Base-by-base conservation (phyloP, 2,329 filamentous ascomycete species). In the Sporothrix luriei region DNA sequence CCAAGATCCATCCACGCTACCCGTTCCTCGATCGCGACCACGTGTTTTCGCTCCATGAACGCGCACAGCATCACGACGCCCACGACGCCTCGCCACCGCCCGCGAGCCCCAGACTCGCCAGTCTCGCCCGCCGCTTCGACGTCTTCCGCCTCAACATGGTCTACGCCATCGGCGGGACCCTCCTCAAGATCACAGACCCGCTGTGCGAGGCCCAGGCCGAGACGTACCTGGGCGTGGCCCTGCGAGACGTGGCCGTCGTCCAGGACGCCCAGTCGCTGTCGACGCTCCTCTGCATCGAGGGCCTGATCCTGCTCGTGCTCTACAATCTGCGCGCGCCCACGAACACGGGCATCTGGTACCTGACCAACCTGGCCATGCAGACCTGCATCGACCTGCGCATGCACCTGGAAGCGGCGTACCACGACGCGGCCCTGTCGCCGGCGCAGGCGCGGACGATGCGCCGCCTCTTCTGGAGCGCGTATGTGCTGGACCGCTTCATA, bases 321-420 rank as follows among this genome's bases (percentile, higher is more conserved):
- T 85, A 84, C 72, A 82, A 84, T 72, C 77, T 85, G 3, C 79
- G 84, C 6, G 82, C 81, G 0, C 79, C 81, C 10, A 83, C 83
- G 0, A 83, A 81, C 51, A 81, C 83, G 71, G 83, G 82, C 10
- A 79, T 85, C 64, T 85, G 83, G 84, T 85, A 85, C 73, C 82
- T 85, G 79, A 82, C 84, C 49, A 83, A 83, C 11, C 78, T 85
- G 29, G 83, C 84, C 2, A 85, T 85, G 81, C 80, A 83, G 51
- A 85, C 82, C 5, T 82, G 81, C 67, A 83, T 85, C 61, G 83
- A 85, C 70, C 77, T 85, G 4, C 83, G 83, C 4, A 77, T 85
- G 21, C 84, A 85, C 70, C 74, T 38, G 1, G 74, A 76, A 52
- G 71, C 72, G 1, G 10, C 67, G 11, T 71, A 69, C 38, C 57